Base-by-base conservation (phyloP, 495 filamentous ascomycete genomes). In the Aspergillus diversus region DNA sequence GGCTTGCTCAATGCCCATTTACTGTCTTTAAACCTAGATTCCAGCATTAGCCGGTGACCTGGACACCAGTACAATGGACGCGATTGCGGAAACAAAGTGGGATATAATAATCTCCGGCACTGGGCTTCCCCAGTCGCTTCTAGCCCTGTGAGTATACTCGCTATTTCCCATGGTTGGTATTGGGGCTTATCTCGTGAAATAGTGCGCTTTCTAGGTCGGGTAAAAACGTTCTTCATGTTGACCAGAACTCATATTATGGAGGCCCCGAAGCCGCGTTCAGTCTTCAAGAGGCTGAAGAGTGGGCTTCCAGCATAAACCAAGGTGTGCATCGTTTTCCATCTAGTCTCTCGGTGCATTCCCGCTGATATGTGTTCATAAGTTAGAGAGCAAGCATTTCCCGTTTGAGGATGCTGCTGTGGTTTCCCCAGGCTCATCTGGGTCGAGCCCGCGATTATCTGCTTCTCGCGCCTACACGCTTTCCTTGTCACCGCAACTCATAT, bases 81-180 rank as follows among this genome's bases (percentile, higher is more conserved):
- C 89, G 51, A 81, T 97, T 59, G 78, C 87, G 72, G 88, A 89
- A 55, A 92, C 91, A 34, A 78, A 82, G 51, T 99, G 96, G 96
- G 95, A 99, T 80, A 87, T 96, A 67, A 81, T 95, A 60, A 92
- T 99, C 64, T 84, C 86, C 63, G 96, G 96, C 65, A 99, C 95
- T 55, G 95, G 92, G 53, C 74, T 98, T 65, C 84, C 87, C 66
- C 91, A 97, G 74, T 97, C 93, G 49, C 87, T 99, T 57, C 85
- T 99, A 65, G 94, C 95, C 64, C 81, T 97, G 95, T 99, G 85
- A 83, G 90, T 80, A 76, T 53, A 48, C 55, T 16, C 52, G 11
- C 6, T 21, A 5, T 61, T 57, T 58, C 67, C 65, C 33, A 59
- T 49, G 63, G 46, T 70, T 70, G 65, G 50, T 59, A 31, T 83